Evolutionary conservation across 169 alveolate genomes (phyloP), one percentile per base, ranked within the genome.

Genomic region (Eimeria falciformis): DNA sequence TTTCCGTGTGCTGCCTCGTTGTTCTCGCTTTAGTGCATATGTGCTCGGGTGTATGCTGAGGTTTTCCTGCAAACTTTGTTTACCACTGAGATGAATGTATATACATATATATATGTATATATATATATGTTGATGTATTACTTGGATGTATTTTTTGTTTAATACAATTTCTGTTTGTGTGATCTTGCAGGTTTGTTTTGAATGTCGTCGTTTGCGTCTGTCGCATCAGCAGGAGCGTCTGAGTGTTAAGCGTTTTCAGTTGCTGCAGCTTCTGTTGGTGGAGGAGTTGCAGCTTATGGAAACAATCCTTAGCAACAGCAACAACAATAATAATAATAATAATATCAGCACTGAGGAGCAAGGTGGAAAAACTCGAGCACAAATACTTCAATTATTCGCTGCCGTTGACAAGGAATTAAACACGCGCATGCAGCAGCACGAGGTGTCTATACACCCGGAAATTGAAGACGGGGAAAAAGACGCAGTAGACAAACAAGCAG

Each of bases 221-320:
- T n/a, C 84, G 2, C 27, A 46, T 5, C 84, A 73, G 62, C 84
- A 73, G 84, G 45, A 73, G 84, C 40, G 65, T 4, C 37, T 73
- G 56, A 62, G 45, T 14, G 84, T 47, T 29, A 73, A 73, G 84
- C 47, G 84, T 14, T 73, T 73, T n/a, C 84, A 73, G 84, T 43
- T 75, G 62, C 79, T 68, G 79, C 79, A n/a, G 79, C 79, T 68
- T 43, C 79, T 68, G 47, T 29, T 18, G 79, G 23, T 17, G 65
- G 6, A 40, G n/a, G 84, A 37, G 84, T 65, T 43, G 84, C 66
- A 75, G 65, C 66, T 40, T 33, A 73, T 73, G 84, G 84, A 73
- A 14, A 21, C 84, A 5, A 25, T 62, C 3, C 84, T 56, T 46
- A 73, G 65, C 84, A 73, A 43, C 84, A 73, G 65, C 62, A 45